These are phyloP conservation scores for Pichia sp. DNA, from an alignment of 1,139 yeast species.

Conservation along the genomic window DNA sequence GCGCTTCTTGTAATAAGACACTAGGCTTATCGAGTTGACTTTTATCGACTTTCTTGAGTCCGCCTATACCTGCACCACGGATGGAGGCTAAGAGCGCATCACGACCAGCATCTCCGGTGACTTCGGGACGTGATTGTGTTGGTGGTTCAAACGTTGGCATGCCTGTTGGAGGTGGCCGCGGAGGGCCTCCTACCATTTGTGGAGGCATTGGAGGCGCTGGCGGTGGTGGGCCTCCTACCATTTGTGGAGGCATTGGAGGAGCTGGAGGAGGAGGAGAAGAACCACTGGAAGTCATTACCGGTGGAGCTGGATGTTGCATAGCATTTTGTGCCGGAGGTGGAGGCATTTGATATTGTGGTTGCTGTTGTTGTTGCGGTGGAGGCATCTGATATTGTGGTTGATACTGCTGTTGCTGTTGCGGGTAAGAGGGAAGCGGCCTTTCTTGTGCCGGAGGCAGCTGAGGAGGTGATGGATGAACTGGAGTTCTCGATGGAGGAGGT, in stretches of 20 bases:
- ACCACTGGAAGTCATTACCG: slow-evolving; percentile 7
- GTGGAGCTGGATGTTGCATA: slow-evolving; percentile 10
- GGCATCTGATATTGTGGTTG: background rate
- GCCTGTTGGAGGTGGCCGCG: slow-evolving; percentile 25
- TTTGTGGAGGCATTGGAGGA: slow-evolving; percentile 1
- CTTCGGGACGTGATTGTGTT: slow-evolving; percentile 15
- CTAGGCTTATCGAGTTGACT: slow-evolving; percentile 75
- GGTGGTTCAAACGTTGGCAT: slow-evolving; percentile 11
- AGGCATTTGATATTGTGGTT: slow-evolving; percentile 11
- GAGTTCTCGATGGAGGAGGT: slow-evolving; percentile 19
- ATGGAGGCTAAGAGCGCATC: slow-evolving; percentile 87
- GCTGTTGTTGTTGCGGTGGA: slow-evolving; percentile 2
- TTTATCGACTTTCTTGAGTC: slow-evolving; percentile 73
- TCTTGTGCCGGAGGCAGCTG: slow-evolving; percentile 17
- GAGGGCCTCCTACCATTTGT: too few relatives aligned
- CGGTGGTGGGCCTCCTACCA: slow-evolving; percentile 23
- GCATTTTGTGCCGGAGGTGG: slow-evolving; percentile 14
- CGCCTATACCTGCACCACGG: slow-evolving; percentile 57
- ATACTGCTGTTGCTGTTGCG: background rate
- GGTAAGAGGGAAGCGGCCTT: slow-evolving; percentile 1
- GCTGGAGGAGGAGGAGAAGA: slow-evolving; percentile 13
- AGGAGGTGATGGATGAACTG: slow-evolving; percentile 31
- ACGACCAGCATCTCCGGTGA: slow-evolving; percentile 45
- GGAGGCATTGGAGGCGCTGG: slow-evolving; percentile 16
- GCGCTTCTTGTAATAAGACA: slow-evolving; percentile 62